phyloP scores from a whole-genome alignment of 257 asterid species.

The Buddleja alternifolia region DNA sequence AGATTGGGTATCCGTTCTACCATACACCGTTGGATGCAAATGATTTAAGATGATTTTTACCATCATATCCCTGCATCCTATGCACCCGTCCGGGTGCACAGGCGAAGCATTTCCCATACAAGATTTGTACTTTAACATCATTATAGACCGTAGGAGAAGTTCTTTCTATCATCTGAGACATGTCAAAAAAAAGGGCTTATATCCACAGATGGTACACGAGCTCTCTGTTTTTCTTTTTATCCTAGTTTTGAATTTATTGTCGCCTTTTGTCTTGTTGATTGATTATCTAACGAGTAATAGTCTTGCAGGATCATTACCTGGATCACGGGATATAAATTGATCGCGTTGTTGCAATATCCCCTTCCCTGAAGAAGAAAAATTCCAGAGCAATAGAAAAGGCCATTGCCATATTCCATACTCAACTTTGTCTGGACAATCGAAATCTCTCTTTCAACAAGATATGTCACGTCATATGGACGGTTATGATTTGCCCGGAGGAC shows the following conservation, averaged over 20 bases:
- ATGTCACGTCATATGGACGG: neutral
- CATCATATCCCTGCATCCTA: too few relatives aligned
- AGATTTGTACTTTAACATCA: neutral
- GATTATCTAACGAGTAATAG: constrained; percentile 14
- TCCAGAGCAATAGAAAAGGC: neutral
- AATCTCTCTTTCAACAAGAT: constrained; percentile 3
- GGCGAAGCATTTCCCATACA: neutral
- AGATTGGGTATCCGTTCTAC: too few relatives aligned
- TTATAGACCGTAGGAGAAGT: neutral
- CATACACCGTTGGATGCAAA: too few relatives aligned
- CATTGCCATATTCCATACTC: neutral
- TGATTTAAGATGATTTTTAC: too few relatives aligned
- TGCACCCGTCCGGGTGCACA: neutral
- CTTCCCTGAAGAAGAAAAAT: neutral
- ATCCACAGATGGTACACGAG: neutral
- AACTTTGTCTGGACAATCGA: neutral
- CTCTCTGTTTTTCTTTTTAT: neutral
- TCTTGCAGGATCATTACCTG: constrained; percentile 16
- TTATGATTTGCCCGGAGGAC: too few relatives aligned
- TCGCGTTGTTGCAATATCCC: neutral
- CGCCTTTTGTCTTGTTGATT: neutral
- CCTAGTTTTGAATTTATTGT: too few relatives aligned
- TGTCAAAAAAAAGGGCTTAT: neutral
- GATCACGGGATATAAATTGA: neutral
- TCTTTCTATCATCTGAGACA: neutral